These are phyloP conservation scores for Starmerella apis DNA, from an alignment of 805 yeast genomes.

Conservation along the genomic window DNA sequence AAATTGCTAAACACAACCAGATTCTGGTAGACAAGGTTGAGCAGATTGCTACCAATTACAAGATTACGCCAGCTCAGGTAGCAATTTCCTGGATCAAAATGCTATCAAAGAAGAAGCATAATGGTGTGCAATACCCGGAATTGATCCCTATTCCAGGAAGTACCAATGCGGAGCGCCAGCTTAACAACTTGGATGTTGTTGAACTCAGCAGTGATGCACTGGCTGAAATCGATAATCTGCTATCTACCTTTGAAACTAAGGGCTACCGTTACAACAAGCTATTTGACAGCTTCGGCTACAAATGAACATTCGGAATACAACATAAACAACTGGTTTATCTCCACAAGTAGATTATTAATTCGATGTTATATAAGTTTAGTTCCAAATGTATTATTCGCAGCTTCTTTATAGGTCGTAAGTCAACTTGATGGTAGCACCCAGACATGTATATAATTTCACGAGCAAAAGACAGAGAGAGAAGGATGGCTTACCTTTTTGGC, in stretches of 20 bases:
- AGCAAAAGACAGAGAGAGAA: too few relatives aligned
- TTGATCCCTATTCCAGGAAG: conserved; percentile 78
- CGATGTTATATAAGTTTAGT: too few relatives aligned
- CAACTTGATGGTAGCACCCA: too few relatives aligned
- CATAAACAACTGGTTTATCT: too few relatives aligned
- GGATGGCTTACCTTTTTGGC: too few relatives aligned
- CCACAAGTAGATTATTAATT: too few relatives aligned
- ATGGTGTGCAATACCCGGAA: conserved; percentile 36
- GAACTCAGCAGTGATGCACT: conserved; percentile 50
- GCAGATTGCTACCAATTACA: conserved; percentile 40
- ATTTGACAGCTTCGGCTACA: conserved; percentile 8
- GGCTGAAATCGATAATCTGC: conserved; percentile 40
- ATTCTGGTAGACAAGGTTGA: conserved; percentile 41
- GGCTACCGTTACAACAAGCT: conserved; percentile 48
- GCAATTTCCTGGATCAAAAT: conserved; percentile 58
- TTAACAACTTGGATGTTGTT: conserved; percentile 43
- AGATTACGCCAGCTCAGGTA: conserved; percentile 51
- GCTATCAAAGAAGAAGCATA: conserved; percentile 25
- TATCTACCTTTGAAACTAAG: conserved; percentile 37
- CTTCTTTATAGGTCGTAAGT: too few relatives aligned
- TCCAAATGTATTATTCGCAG: too few relatives aligned
- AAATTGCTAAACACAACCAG: conserved; percentile 46
- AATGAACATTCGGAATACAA: too few relatives aligned
- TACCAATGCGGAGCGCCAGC: conserved; percentile 47
- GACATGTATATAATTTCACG: too few relatives aligned